Conservation (phyloP, 495 filamentous ascomycete species). For the Penicillium paxilli region DNA sequence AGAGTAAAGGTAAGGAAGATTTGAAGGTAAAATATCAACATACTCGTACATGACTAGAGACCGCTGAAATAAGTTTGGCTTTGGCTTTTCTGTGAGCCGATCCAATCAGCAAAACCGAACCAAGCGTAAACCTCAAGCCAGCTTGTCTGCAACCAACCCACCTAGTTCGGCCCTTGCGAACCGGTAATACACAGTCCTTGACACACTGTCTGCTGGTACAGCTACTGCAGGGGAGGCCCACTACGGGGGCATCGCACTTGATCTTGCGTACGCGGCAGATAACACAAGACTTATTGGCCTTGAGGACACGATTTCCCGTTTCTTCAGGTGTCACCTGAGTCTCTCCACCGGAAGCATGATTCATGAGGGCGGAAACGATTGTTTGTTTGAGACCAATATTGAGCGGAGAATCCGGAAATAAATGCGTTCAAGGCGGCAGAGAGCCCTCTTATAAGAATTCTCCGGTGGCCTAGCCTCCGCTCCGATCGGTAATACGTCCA, state of each 20-base stretch:
- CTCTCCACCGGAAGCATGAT: not conserved
- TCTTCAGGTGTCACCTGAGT: not conserved
- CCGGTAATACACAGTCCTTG: not conserved
- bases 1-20: too few species aligned
- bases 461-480: not conserved
- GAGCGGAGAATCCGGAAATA: not conserved
- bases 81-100: not conserved
- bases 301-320: not conserved
- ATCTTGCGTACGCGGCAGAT: not conserved
- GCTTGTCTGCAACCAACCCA: not conserved
- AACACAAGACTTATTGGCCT: not conserved
- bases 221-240: not conserved
- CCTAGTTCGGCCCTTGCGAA: not conserved
- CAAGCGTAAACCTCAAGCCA: not conserved
- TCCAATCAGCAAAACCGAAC: not conserved
- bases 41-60: not conserved
- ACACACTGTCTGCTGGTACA: slow-evolving; percentile 2
- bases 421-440: too few species aligned
- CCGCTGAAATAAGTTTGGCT: not conserved
- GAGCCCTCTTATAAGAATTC: too few species aligned
- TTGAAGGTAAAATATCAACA: too few species aligned
- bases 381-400: not conserved
- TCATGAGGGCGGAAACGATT: not conserved
- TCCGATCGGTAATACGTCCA: not conserved
- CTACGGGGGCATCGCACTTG: not conserved